phyloP scores from a whole-genome alignment of 257 asterid species.

The Solanum paucissectum region DNA sequence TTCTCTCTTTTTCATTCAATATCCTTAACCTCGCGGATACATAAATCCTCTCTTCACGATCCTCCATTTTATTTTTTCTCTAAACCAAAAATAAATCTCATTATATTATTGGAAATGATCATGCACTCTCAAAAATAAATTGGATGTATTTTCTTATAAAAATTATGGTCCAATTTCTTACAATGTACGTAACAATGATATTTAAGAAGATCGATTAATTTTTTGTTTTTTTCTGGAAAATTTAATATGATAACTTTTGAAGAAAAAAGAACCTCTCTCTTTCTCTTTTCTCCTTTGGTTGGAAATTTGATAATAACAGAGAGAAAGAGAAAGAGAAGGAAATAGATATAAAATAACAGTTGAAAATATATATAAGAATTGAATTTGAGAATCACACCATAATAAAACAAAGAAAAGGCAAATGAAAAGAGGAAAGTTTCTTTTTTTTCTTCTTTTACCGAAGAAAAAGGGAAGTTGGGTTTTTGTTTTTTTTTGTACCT shows the following conservation, averaged over 20 bases:
- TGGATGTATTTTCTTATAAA: not conserved
- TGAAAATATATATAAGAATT: not conserved
- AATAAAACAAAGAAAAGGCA: not conserved
- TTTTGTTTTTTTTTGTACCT: not conserved
- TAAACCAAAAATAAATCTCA: not conserved
- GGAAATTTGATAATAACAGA: not conserved
- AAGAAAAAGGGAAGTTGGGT: not conserved
- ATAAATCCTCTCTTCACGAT: conserved; percentile 75
- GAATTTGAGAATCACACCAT: not conserved
- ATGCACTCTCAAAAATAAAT: not conserved
- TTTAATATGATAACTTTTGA: not conserved
- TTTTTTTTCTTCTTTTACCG: not conserved
- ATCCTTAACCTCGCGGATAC: conserved; percentile 82
- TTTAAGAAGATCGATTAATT: not conserved
- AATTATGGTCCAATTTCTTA: not conserved
- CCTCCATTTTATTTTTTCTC: conserved; percentile 12
- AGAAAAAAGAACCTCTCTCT: not conserved
- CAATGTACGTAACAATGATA: not conserved
- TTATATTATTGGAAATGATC: not conserved
- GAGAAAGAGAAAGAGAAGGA: not conserved
- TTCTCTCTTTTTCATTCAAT: conserved; percentile 47
- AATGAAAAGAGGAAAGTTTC: not conserved
- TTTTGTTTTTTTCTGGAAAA: not conserved
- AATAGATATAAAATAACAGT: not conserved
- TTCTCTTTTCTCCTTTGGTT: not conserved